These are phyloP conservation scores for Phaeophleospora eucalypticola DNA, from an alignment of 2,329 filamentous ascomycete genomes.

Conservation along the genomic window DNA sequence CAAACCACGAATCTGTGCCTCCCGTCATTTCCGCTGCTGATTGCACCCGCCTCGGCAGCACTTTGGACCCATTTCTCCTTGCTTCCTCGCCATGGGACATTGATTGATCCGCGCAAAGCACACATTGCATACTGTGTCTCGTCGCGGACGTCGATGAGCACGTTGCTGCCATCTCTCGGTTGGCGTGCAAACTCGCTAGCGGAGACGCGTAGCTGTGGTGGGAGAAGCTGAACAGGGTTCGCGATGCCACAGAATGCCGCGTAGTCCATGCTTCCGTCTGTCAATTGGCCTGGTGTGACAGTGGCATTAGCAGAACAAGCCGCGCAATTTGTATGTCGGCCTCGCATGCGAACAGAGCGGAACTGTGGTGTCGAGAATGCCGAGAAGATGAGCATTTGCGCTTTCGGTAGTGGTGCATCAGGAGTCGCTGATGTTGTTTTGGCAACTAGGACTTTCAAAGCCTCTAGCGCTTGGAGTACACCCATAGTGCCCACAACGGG, in stretches of 20 bases:
- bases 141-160: constrained; percentile 80
- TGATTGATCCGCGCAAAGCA: constrained; percentile 69
- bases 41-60: constrained; percentile 20
- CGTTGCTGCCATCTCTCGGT: constrained; percentile 38
- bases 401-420: constrained; percentile 22
- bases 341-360: constrained; percentile 69
- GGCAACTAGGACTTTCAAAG: constrained; percentile 73
- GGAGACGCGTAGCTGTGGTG: constrained; percentile 63
- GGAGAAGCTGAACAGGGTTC: constrained; percentile 53
- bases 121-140: constrained; percentile 80
- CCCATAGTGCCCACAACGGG: constrained; percentile 94
- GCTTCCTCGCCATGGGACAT: constrained; percentile 62
- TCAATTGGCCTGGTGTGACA: constrained; percentile 53
- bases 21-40: constrained; percentile 40
- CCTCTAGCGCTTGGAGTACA: constrained; percentile 82
- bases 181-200: constrained; percentile 55
- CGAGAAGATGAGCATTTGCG: constrained; percentile 52
- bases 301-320: constrained; percentile 65
- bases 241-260: constrained; percentile 74
- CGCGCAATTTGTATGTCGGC: constrained; percentile 65
- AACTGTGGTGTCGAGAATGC: constrained; percentile 57
- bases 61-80: constrained; percentile 30
- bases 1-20: constrained; percentile 56
- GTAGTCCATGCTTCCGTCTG: constrained; percentile 70
- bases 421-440: constrained; percentile 20